Evolutionary conservation across 495 filamentous ascomycete genomes (phyloP).

Genomic region (Lasiosphaeris hirsuta): DNA sequence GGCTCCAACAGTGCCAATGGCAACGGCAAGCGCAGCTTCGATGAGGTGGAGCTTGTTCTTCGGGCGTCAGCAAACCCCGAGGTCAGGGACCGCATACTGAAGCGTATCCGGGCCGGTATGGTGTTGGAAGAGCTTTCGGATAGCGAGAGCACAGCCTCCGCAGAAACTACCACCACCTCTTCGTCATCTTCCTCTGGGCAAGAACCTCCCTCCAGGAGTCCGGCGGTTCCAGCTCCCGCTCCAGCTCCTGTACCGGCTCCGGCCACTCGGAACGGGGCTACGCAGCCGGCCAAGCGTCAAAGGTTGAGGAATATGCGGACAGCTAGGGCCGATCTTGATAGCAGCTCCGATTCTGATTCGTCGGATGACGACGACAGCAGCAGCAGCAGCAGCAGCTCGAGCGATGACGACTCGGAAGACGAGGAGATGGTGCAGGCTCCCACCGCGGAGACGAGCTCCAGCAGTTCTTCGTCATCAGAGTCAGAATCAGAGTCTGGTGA

Average conservation of each 20-base stretch:
- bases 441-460: slow-evolving; percentile 18
- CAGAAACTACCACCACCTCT: slow-evolving; percentile 27
- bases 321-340: slow-evolving; percentile 30
- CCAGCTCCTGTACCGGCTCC: slow-evolving; percentile 6
- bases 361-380: slow-evolving; percentile 35
- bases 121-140: slow-evolving; percentile 45
- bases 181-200: slow-evolving; percentile 21
- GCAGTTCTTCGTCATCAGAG: slow-evolving; percentile 33
- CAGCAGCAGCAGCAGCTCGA: slow-evolving; percentile 13
- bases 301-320: slow-evolving; percentile 51
- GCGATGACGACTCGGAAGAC: slow-evolving; percentile 26
- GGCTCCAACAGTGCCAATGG: slow-evolving; percentile 13
- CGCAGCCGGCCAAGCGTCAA: slow-evolving; percentile 50
- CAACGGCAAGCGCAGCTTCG: slow-evolving; percentile 38
- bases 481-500: slow-evolving; percentile 18
- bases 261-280: slow-evolving; percentile 40
- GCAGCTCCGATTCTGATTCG: slow-evolving; percentile 21
- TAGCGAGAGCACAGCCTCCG: slow-evolving; percentile 30
- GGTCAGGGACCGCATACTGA: slow-evolving; percentile 45
- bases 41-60: slow-evolving; percentile 46
- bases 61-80: slow-evolving; percentile 38
- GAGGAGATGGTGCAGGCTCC: slow-evolving; percentile 23
- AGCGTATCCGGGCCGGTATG: slow-evolving; percentile 49
- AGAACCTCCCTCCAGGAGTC: neutral
- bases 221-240: neutral